Evolutionary conservation across 176 grass and related monocot species (phyloP).

Genomic region (Elaeis guineensis): DNA sequence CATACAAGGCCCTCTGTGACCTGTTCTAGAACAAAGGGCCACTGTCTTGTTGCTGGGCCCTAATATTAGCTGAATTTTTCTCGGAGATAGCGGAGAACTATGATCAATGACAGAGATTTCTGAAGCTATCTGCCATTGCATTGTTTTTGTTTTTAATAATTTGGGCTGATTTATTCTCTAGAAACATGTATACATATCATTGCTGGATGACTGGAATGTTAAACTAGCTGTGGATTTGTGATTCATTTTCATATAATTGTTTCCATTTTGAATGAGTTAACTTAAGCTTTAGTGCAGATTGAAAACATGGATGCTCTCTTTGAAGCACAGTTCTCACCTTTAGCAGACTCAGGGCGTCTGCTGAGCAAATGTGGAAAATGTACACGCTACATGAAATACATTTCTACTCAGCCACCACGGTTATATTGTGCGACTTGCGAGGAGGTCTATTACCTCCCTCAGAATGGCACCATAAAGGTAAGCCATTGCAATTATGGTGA

Average conservation of each 20-base stretch:
- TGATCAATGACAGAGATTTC: too few species aligned
- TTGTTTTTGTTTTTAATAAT: too few species aligned
- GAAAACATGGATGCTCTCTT: conserved; percentile 96
- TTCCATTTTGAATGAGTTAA: conserved; percentile 3
- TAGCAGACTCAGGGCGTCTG: conserved; percentile 79
- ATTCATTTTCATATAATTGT: conserved; percentile 15
- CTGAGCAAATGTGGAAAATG: conserved; percentile 98
- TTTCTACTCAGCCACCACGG: conserved; percentile 71
- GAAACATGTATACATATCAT: too few species aligned
- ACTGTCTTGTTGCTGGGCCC: too few species aligned
- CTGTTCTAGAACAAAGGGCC: too few species aligned
- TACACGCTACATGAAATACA: conserved; percentile 88
- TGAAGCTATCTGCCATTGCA: too few species aligned
- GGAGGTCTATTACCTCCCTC: conserved; percentile 97
- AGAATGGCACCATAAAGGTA: conserved; percentile 93
- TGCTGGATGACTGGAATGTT: too few species aligned
- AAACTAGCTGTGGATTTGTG: background rate
- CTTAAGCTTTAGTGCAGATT: conserved; percentile 47
- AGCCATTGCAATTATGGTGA: background rate
- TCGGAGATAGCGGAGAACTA: too few species aligned
- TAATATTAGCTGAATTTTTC: too few species aligned
- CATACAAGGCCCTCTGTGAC: too few species aligned
- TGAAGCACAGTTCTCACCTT: conserved; percentile 96
- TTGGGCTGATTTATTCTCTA: too few species aligned
- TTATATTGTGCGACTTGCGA: conserved; percentile 92